Percentiles rank a stretch among this genome's conserved stretches.
phyloP scores from a whole-genome alignment of 2,329 filamentous ascomycete species.

The Xylaria sp. region DNA sequence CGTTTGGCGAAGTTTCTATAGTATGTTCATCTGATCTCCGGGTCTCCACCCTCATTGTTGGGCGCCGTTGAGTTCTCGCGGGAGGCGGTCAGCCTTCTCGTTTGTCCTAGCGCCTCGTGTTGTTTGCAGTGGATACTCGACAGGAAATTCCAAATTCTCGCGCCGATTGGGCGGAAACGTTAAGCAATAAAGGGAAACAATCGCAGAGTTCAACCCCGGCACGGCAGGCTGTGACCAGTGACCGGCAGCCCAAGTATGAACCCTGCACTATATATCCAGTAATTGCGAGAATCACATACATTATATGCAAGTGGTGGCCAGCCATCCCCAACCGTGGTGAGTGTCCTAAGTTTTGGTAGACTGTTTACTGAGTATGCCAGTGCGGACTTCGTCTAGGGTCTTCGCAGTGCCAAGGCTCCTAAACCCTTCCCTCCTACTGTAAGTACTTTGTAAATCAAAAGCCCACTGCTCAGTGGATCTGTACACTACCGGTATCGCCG shows the following conservation, averaged over 20 bases:
- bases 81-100: constrained; percentile 15
- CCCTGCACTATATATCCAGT: constrained; percentile 14
- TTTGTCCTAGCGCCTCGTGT: constrained; percentile 12
- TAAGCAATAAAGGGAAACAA: constrained; percentile 4
- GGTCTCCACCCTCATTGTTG: not conserved
- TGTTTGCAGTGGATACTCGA: not conserved
- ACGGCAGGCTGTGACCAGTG: not conserved
- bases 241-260: not conserved
- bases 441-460: no score
- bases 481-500: constrained; percentile 25
- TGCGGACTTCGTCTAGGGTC: not conserved
- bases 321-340: not conserved
- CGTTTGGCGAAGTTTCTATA: not conserved
- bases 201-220: not conserved
- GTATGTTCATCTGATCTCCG: constrained; percentile 1
- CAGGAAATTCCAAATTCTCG: not conserved
- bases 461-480: constrained; percentile 12
- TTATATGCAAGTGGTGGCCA: not conserved
- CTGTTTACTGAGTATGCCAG: constrained; percentile 7
- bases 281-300: not conserved
- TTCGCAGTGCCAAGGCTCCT: constrained; percentile 22
- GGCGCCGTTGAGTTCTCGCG: constrained; percentile 5
- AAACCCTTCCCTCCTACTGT: constrained; percentile 2
- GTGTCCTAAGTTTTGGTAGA: not conserved
- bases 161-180: constrained; percentile 11